These are phyloP conservation scores for Hirsutella minnesotensis DNA, from an alignment of 2,329 filamentous ascomycete genomes.

Conservation along the genomic window DNA sequence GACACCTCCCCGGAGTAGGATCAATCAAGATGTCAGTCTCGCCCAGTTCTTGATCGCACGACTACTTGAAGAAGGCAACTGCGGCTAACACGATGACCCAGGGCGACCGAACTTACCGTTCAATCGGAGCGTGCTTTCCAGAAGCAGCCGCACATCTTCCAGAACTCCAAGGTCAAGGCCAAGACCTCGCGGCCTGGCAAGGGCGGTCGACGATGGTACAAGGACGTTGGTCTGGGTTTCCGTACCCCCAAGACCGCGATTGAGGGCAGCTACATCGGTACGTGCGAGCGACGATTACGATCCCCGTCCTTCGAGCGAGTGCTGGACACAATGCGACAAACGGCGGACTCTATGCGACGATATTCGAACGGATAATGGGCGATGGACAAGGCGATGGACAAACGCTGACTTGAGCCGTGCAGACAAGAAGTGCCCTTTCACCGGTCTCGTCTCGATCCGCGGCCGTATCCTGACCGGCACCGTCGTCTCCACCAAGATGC, in stretches of 20 bases:
- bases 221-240: constrained; percentile 99
- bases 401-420: constrained; percentile 17
- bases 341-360: neutral
- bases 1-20: constrained; percentile 27
- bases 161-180: constrained; percentile 87
- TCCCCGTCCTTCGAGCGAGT: neutral
- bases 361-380: neutral
- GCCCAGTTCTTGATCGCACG: constrained; percentile 6
- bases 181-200: constrained; percentile 79
- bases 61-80: constrained; percentile 7
- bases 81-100: constrained; percentile 35
- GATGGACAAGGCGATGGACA: neutral
- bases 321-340: neutral
- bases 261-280: constrained; percentile 98
- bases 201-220: constrained; percentile 90
- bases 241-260: constrained; percentile 97
- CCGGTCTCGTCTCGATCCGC: constrained; percentile 96
- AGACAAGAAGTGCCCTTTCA: constrained; percentile 99
- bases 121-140: constrained; percentile 99
- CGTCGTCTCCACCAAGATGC: constrained; percentile 99
- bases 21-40: constrained; percentile 31
- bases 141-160: constrained; percentile 99
- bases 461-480: constrained; percentile 99
- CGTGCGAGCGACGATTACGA: constrained; percentile 30
- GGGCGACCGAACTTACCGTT: constrained; percentile 98